Evolutionary conservation across 2,329 filamentous ascomycete species (phyloP).

Genomic region (Pezicula carpinea): DNA sequence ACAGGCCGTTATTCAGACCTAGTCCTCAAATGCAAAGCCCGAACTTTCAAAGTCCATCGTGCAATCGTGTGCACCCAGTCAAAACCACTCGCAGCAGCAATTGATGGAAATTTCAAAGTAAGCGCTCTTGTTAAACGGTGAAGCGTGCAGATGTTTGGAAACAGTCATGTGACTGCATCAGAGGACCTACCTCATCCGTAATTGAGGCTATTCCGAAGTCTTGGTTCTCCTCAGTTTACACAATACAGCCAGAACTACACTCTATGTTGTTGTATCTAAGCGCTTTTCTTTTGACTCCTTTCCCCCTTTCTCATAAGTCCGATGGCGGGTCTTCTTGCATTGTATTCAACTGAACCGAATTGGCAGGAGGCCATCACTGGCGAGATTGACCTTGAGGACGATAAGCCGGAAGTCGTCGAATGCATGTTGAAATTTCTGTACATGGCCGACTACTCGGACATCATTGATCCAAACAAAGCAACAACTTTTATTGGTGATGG

Average conservation of each 20-base stretch:
- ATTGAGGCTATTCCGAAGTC: too few relatives aligned
- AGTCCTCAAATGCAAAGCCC: constrained; percentile 11
- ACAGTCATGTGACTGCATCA: too few relatives aligned
- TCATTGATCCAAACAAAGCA: background rate
- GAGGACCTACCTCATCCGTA: too few relatives aligned
- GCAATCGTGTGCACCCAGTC: constrained; percentile 16
- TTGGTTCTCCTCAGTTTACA: too few relatives aligned
- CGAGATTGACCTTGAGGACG: constrained; percentile 53
- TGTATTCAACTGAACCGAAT: too few relatives aligned
- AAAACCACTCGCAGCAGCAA: constrained; percentile 12
- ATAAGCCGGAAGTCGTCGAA: constrained; percentile 66
- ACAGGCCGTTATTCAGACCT: constrained; percentile 17
- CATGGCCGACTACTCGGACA: constrained; percentile 61
- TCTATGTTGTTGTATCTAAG: background rate
- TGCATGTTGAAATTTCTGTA: constrained; percentile 79
- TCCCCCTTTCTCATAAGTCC: background rate
- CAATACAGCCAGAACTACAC: too few relatives aligned
- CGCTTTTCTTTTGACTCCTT: background rate
- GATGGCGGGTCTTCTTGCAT: too few relatives aligned
- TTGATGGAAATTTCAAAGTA: constrained; percentile 15
- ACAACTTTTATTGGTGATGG: background rate
- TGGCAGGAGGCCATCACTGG: constrained; percentile 6
- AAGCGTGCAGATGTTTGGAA: too few relatives aligned
- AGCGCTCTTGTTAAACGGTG: too few relatives aligned
- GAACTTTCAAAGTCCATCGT: constrained; percentile 13